Percentiles rank a stretch among this genome's conserved stretches.
These are phyloP conservation scores for Penicillium dipodomyicola DNA, from an alignment of 495 filamentous ascomycete genomes.

Conservation along the genomic window DNA sequence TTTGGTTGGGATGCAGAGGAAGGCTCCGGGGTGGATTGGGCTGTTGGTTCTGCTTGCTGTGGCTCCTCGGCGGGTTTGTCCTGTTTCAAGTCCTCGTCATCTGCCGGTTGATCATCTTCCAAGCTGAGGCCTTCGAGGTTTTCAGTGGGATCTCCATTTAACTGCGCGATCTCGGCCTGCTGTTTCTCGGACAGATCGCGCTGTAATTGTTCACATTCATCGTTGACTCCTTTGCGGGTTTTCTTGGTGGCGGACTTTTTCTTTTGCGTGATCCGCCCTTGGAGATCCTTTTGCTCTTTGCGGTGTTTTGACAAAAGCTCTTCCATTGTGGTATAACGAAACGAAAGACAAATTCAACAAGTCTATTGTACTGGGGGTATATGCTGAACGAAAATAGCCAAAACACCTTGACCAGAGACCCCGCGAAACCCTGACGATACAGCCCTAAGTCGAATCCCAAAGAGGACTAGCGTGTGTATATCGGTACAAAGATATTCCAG, in stretches of 20 bases:
- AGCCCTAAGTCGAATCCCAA: conserved; percentile 30
- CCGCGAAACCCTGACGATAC: conserved; percentile 34
- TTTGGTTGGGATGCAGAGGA: conserved; percentile 36
- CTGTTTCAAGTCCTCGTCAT: conserved; percentile 19
- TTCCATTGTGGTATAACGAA: conserved; percentile 52
- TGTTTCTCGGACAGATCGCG: conserved; percentile 65
- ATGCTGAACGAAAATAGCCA: conserved; percentile 3
- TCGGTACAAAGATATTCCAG: conserved; percentile 13
- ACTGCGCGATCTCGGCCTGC: conserved; percentile 57
- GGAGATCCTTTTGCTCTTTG: conserved; percentile 85
- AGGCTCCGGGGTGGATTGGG: conserved; percentile 11
- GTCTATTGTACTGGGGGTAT: neutral
- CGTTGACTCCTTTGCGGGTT: conserved; percentile 83
- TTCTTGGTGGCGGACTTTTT: conserved; percentile 96
- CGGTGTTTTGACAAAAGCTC: conserved; percentile 74
- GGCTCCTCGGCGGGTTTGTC: conserved; percentile 6
- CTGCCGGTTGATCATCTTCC: conserved; percentile 23
- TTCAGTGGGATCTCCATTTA: conserved; percentile 46
- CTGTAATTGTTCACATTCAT: conserved; percentile 77
- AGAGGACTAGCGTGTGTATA: conserved; percentile 28
- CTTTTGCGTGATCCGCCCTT: conserved; percentile 81
- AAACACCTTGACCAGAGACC: conserved; percentile 15
- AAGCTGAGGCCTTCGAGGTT: conserved; percentile 33
- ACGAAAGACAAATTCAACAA: conserved; percentile 1
- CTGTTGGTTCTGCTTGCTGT: conserved; percentile 12